Evolutionary conservation across 1,284 basidiomycete species (phyloP), one percentile per base, ranked within the genome.

Genomic region (Ustilago xerochloae): DNA sequence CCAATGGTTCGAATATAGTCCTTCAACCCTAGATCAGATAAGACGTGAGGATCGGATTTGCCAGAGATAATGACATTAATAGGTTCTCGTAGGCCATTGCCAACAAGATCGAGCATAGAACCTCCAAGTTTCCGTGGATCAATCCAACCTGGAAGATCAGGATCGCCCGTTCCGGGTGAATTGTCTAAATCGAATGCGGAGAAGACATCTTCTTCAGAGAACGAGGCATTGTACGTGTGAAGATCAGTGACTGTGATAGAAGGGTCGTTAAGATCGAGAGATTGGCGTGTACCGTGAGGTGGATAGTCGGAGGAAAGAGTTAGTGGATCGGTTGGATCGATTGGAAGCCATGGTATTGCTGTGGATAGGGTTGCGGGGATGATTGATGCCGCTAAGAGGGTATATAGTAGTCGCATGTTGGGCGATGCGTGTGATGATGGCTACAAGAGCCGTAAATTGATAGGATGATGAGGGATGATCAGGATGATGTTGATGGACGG

Each of bases 1-100:
- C 88, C 87, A n/a, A 90, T 79, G 29, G 79, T 81, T 26, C 89
- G 86, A 80, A 88, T 90, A 85, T 92, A 96, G 82, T 94, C 94
- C 41, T 89, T 87, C 59, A 95, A 86, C 0, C 94, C 94, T 22
- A 86, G 85, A 76, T 91, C 89, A 15, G 89, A 88, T 41, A 97
- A 87, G 1, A 97, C 90, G 3, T 85, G 87, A 1, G 87, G 74
- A 78, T 94, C 92, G 2, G 93, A 96, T 45, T 90, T 87, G 24
- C 88, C 91, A n/a, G 92, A 91, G 30, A 97, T 86, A 81, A 97
- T 93, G 58, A 89, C 88, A 77, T 98, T 97, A 60, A 97, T 85
- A 3, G 94, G 95, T 85, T 97, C 95, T 39, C 93, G 92, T 56
- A 92, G 88, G 8, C 93, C 92, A 90, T 18, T 93, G 91, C 33